A percentile compares a stretch with the other conserved stretches of the same genome.
phyloP scores from a whole-genome alignment of 805 yeast genomes.

The Priceomyces carsonii region DNA sequence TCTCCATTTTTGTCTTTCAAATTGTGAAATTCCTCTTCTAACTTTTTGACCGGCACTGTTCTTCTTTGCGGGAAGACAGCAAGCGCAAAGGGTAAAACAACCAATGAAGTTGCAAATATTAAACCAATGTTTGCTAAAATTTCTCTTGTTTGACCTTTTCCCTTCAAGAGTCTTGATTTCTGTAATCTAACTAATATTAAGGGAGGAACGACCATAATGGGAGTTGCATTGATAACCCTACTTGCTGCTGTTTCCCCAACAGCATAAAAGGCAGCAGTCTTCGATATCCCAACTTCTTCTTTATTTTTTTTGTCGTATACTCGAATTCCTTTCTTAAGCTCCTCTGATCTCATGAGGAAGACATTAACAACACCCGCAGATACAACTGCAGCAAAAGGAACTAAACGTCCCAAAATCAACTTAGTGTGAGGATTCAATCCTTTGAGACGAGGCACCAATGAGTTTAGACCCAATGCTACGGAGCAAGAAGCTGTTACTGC shows the following conservation, averaged over 20 bases:
- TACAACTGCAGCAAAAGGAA: slow-evolving; percentile 98
- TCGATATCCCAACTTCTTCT: slow-evolving; percentile 65
- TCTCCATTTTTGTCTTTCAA: slow-evolving; percentile 65
- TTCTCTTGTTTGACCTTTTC: slow-evolving; percentile 64
- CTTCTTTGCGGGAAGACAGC: slow-evolving; percentile 94
- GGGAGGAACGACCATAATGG: slow-evolving; percentile 97
- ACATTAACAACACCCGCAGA: slow-evolving; percentile 96
- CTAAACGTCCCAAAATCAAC: slow-evolving; percentile 76
- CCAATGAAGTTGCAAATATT: slow-evolving; percentile 81
- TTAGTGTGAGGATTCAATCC: slow-evolving; percentile 68
- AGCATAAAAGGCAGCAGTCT: slow-evolving; percentile 85
- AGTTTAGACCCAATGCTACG: slow-evolving; percentile 91
- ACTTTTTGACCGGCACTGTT: slow-evolving; percentile 50
- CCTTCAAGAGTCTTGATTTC: slow-evolving; percentile 58
- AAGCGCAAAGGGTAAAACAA: slow-evolving; percentile 89
- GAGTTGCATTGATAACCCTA: slow-evolving; percentile 94
- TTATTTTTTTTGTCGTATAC: slow-evolving; percentile 62
- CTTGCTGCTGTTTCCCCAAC: slow-evolving; percentile 97
- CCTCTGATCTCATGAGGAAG: slow-evolving; percentile 95
- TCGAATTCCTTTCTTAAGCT: slow-evolving; percentile 79
- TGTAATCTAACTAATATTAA: slow-evolving; percentile 78
- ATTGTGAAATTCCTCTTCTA: slow-evolving; percentile 66
- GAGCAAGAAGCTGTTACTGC: slow-evolving; percentile 95
- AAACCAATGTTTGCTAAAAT: slow-evolving; percentile 80
- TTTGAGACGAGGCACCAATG: slow-evolving; percentile 84